Evolutionary conservation across 495 filamentous ascomycete genomes (phyloP).

Genomic region (Neurospora cerealis): DNA sequence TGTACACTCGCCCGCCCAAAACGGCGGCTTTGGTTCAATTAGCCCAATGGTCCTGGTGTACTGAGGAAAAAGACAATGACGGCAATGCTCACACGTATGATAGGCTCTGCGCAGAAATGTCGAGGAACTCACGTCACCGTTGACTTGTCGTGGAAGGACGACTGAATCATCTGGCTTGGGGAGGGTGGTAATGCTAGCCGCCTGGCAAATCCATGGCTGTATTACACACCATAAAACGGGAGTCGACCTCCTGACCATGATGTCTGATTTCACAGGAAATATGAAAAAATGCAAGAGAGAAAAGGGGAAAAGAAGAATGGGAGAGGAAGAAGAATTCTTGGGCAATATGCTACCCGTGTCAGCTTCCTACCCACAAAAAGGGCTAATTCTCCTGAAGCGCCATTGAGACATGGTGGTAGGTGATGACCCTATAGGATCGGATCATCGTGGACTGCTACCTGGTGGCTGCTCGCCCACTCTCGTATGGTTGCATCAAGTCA

Average conservation of each 20-base stretch:
- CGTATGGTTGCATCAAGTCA: neutral
- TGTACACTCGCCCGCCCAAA: slow-evolving; percentile 12
- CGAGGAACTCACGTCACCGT: slow-evolving; percentile 7
- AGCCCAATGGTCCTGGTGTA: neutral
- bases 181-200: neutral
- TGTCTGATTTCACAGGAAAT: neutral
- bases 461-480: neutral
- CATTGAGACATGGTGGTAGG: neutral
- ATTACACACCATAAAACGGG: neutral
- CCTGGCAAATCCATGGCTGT: neutral
- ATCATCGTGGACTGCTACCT: neutral
- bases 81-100: slow-evolving; percentile 13
- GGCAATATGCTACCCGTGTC: neutral
- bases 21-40: slow-evolving; percentile 9
- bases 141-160: slow-evolving; percentile 8
- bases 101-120: slow-evolving; percentile 13
- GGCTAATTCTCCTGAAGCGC: neutral
- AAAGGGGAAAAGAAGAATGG: neutral
- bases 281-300: neutral
- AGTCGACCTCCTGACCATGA: neutral
- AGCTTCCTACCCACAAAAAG: neutral
- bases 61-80: neutral
- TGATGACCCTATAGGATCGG: neutral
- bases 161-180: neutral
- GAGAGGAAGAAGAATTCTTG: neutral